Conservation (phyloP, 441 rosid species). For the Erodium chrysanthum region DNA sequence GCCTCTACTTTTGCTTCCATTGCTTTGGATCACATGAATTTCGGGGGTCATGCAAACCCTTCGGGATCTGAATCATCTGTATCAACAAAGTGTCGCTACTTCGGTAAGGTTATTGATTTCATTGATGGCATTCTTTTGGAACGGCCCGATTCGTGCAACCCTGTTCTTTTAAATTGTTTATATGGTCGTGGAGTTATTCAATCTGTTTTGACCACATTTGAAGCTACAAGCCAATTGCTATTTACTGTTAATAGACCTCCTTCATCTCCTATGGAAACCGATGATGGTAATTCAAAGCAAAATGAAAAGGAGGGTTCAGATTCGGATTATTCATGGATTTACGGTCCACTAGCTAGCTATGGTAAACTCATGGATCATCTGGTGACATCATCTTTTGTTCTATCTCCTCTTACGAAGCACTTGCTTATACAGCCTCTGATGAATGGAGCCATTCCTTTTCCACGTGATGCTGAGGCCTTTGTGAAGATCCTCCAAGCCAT, state of each 20-base stretch:
- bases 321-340: conserved; percentile 71
- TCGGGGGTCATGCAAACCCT: conserved; percentile 51
- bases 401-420: conserved; percentile 85
- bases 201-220: conserved; percentile 80
- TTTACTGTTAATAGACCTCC: conserved; percentile 59
- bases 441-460: conserved; percentile 57
- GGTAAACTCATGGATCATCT: conserved; percentile 95
- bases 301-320: conserved; percentile 58
- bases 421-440: conserved; percentile 70
- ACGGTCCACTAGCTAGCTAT: conserved; percentile 84
- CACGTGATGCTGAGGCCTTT: conserved; percentile 84
- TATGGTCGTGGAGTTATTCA: conserved; percentile 80
- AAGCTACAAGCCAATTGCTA: conserved; percentile 86
- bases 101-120: conserved; percentile 89
- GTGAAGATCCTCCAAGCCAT: conserved; percentile 87
- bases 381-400: conserved; percentile 78
- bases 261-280: conserved; percentile 91
- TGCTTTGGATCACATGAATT: conserved; percentile 70
- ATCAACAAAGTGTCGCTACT: conserved; percentile 87
- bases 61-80: conserved; percentile 51
- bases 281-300: conserved; percentile 60
- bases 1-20: conserved; percentile 75
- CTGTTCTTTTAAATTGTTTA: conserved; percentile 69
- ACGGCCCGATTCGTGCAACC: conserved; percentile 87
- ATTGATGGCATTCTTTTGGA: conserved; percentile 80